Evolutionary conservation across 1,284 basidiomycete genomes (phyloP).

Genomic region (Schizophyllum amplum): DNA sequence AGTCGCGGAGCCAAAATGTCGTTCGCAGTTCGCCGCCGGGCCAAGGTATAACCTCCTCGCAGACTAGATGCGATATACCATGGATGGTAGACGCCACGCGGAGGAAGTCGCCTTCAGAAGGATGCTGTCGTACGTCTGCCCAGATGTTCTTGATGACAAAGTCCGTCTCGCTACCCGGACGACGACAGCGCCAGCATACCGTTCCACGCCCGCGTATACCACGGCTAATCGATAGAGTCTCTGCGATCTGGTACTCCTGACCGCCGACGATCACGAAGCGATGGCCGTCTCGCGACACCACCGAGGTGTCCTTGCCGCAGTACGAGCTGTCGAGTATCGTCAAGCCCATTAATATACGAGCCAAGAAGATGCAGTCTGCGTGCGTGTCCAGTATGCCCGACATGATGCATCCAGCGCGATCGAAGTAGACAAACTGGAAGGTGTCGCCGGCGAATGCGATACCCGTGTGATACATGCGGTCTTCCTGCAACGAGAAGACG

Average conservation of each 20-base stretch:
- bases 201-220: constrained; percentile 8
- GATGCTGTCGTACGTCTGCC: not conserved
- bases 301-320: no score
- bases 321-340: not conserved
- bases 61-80: constrained; percentile 6
- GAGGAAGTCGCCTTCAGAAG: constrained; percentile 6
- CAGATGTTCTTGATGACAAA: constrained; percentile 12
- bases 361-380: not conserved
- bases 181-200: constrained; percentile 7
- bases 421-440: no score
- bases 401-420: no score
- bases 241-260: not conserved
- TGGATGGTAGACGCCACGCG: not conserved
- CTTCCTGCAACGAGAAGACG: no score
- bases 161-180: not conserved
- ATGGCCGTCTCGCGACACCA: not conserved
- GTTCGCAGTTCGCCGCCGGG: not conserved
- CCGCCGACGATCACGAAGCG: constrained; percentile 4
- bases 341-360: not conserved
- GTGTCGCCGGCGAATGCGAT: no score
- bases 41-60: constrained; percentile 1
- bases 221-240: constrained; percentile 1
- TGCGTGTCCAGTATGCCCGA: not conserved
- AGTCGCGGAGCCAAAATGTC: not conserved
- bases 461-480: no score